phyloP scores from a whole-genome alignment of 2,329 filamentous ascomycete species.

The Trichoderma oligosporum region DNA sequence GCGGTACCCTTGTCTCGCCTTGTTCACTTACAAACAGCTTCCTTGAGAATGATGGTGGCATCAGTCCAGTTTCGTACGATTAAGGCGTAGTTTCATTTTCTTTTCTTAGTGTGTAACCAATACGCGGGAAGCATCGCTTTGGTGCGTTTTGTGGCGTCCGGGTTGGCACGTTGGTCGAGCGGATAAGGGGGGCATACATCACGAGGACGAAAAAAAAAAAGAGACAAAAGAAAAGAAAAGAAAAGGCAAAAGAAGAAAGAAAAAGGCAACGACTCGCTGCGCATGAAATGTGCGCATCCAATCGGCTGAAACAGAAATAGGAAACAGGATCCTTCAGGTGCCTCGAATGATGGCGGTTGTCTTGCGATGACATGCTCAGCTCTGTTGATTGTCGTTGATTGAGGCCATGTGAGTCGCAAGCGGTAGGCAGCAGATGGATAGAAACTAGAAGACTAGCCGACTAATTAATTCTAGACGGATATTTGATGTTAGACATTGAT shows the following conservation, averaged over 20 bases:
- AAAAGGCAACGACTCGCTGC: background rate
- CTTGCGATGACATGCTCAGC: background rate
- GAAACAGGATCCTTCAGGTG: background rate
- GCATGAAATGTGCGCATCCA: background rate
- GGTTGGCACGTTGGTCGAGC: slow-evolving; percentile 12
- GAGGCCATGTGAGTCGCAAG: slow-evolving; percentile 8
- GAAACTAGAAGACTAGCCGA: background rate
- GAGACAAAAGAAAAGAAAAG: background rate
- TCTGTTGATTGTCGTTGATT: background rate
- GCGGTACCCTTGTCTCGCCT: background rate
- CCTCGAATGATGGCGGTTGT: background rate
- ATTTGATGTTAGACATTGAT: background rate
- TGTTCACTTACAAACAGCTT: background rate
- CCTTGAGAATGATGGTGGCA: background rate
- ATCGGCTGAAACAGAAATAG: background rate
- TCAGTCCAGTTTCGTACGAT: background rate
- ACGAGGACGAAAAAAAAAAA: slow-evolving; percentile 16
- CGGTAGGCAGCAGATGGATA: background rate
- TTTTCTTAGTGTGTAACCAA: slow-evolving; percentile 5
- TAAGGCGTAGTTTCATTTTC: background rate
- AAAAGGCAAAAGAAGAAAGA: background rate
- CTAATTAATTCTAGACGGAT: background rate
- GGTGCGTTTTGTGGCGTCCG: background rate
- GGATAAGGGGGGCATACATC: slow-evolving; percentile 12
- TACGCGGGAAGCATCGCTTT: background rate